Percentiles rank a stretch among this genome's conserved stretches.
Conservation (phyloP, 441 rosid species). For the Erysimum pusillum region DNA sequence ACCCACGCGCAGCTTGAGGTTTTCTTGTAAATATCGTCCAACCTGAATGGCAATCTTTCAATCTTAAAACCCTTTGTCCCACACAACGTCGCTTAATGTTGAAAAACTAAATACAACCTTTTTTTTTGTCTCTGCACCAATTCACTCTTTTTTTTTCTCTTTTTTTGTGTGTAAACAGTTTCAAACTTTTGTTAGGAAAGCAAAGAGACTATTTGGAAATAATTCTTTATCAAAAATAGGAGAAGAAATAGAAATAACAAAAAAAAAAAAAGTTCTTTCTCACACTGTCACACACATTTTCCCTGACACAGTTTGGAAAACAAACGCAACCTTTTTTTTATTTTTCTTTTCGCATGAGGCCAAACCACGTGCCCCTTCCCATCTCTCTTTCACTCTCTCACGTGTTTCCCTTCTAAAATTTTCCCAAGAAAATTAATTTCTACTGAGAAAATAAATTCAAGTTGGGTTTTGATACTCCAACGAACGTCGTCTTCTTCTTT, state of each 20-base stretch:
- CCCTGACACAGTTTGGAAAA: background rate
- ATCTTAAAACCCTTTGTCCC: too few relatives aligned
- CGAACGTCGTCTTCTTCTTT: background rate
- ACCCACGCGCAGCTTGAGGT: too few relatives aligned
- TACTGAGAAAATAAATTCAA: conserved; percentile 1
- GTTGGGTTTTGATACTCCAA: background rate
- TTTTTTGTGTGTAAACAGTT: background rate
- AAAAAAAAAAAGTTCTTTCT: background rate
- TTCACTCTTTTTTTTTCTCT: too few relatives aligned
- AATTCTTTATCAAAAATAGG: too few relatives aligned
- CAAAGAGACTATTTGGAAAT: background rate
- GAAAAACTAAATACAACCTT: too few relatives aligned
- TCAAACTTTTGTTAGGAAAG: background rate
- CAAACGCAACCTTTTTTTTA: background rate
- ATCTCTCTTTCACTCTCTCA: background rate
- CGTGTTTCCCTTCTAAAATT: background rate
- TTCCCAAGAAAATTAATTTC: background rate
- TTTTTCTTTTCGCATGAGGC: background rate
- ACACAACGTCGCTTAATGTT: too few relatives aligned
- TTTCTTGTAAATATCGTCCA: too few relatives aligned
- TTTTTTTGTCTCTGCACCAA: too few relatives aligned
- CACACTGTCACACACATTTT: background rate
- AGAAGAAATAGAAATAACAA: background rate
- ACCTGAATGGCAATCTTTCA: too few relatives aligned
- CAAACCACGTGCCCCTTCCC: conserved; percentile 3